phyloP scores from a whole-genome alignment of 495 filamentous ascomycete species.

The Xylaria telfairii region DNA sequence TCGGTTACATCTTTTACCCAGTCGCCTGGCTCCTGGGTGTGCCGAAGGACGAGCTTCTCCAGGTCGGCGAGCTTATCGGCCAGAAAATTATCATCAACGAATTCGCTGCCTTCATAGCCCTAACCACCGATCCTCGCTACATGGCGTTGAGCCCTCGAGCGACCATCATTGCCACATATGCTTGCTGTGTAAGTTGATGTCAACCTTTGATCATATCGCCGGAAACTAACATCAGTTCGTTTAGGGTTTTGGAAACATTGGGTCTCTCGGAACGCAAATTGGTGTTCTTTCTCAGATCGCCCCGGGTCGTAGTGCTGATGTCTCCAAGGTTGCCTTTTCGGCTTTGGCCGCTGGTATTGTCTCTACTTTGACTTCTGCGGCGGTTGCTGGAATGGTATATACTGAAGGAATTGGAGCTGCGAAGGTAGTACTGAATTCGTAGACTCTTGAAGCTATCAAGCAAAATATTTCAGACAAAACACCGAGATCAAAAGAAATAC shows the following conservation, averaged over 20 bases:
- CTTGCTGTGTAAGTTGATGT: constrained; percentile 57
- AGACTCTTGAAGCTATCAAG: background rate
- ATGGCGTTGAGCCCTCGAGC: constrained; percentile 68
- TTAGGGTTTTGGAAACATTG: constrained; percentile 77
- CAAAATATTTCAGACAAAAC: background rate
- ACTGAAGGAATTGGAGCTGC: constrained; percentile 33
- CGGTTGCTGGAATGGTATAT: constrained; percentile 72
- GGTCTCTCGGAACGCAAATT: constrained; percentile 83
- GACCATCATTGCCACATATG: constrained; percentile 73
- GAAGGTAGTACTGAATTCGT: background rate
- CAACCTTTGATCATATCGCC: background rate
- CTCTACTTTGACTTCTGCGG: constrained; percentile 79
- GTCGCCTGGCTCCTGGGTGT: constrained; percentile 88
- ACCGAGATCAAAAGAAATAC: background rate
- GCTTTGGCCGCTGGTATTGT: constrained; percentile 81
- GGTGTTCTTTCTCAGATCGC: constrained; percentile 83
- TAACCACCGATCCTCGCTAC: constrained; percentile 57
- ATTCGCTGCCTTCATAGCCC: constrained; percentile 66
- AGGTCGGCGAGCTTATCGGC: constrained; percentile 80
- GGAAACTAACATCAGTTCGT: constrained; percentile 38
- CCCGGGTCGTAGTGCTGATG: constrained; percentile 73
- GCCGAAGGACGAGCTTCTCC: constrained; percentile 71
- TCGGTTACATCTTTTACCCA: constrained; percentile 85
- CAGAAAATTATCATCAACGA: constrained; percentile 82
- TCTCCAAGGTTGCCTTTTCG: constrained; percentile 75